phyloP scores from a whole-genome alignment of 768 basidiomycete genomes.

The Amanita fuliginea region DNA sequence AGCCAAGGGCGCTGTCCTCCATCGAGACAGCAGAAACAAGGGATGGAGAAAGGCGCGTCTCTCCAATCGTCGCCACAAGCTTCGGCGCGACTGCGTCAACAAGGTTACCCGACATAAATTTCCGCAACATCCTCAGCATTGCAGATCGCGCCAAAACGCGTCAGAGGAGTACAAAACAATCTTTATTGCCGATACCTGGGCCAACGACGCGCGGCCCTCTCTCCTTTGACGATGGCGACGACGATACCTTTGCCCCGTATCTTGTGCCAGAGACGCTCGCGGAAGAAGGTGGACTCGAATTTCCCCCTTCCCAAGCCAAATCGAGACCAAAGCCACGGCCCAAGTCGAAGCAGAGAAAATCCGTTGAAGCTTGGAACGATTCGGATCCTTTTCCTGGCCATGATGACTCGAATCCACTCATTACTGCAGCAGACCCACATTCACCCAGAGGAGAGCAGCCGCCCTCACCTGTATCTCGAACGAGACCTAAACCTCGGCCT shows the following conservation, averaged over 20 bases:
- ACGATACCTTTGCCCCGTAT: constrained; percentile 15
- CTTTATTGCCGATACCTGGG: not conserved
- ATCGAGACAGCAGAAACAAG: constrained; percentile 1
- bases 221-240: constrained; percentile 25
- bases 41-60: not conserved
- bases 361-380: not conserved
- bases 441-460: not conserved
- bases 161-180: constrained; percentile 23
- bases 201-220: not conserved
- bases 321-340: constrained; percentile 18
- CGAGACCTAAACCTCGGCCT: constrained; percentile 8
- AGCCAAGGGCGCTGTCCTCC: not conserved
- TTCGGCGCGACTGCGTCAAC: not conserved
- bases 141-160: constrained; percentile 54
- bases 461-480: not conserved
- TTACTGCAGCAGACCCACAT: not conserved
- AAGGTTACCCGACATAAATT: constrained; percentile 6
- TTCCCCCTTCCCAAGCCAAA: constrained; percentile 14
- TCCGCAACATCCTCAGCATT: constrained; percentile 23
- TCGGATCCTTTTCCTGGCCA: constrained; percentile 11
- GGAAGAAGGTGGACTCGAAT: constrained; percentile 25
- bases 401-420: constrained; percentile 5
- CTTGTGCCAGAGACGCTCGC: constrained; percentile 16
- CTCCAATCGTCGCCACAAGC: not conserved
- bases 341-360: constrained; percentile 15